Conservation (phyloP, 2,329 filamentous ascomycete species). For the Didymellaceae sp. region DNA sequence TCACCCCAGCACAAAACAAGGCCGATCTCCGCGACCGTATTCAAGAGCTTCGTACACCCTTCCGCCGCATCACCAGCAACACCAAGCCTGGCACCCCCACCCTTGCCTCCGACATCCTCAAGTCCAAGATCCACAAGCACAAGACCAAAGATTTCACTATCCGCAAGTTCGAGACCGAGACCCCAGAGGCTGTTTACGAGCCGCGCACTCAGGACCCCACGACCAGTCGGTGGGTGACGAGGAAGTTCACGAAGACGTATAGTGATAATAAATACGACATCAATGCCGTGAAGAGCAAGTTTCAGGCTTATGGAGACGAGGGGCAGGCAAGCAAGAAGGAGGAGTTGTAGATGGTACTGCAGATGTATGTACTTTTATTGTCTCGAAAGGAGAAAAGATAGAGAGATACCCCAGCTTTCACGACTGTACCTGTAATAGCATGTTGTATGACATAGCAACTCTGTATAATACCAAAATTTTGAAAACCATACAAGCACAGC, state of each 20-base stretch:
- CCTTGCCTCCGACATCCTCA: background rate
- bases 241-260: background rate
- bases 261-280: background rate
- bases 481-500: too few species aligned
- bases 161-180: background rate
- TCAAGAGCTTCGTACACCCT: conserved; percentile 3
- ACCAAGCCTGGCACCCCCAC: background rate
- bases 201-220: background rate
- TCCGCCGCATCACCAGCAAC: conserved; percentile 9
- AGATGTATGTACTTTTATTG: too few species aligned
- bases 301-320: background rate
- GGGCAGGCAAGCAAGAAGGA: background rate
- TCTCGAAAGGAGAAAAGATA: too few species aligned
- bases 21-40: conserved; percentile 1
- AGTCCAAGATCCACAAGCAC: conserved; percentile 13
- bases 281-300: background rate
- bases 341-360: background rate
- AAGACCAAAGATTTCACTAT: background rate
- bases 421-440: too few species aligned
- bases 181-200: background rate
- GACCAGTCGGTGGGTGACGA: background rate
- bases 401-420: too few species aligned
- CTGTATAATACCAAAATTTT: too few species aligned
- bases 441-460: too few species aligned
- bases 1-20: background rate